Base-by-base conservation (phyloP, 75 land plant genomes). In the Pinus tabuliformis region DNA sequence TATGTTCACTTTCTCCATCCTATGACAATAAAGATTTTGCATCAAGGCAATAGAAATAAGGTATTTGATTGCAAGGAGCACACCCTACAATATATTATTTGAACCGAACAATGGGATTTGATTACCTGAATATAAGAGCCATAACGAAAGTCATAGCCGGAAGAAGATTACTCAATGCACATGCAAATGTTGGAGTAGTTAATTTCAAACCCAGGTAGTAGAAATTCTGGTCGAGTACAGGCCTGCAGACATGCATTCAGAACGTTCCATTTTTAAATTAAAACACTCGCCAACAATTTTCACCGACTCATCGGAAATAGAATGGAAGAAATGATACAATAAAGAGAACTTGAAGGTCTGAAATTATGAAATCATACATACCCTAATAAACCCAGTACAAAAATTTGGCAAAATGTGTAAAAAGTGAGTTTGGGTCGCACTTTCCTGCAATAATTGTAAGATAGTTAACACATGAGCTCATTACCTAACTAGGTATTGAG, bases 141-240 rank as follows among this genome's bases (percentile, higher is more conserved):
- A 87, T 78, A 7, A 87, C 66, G 57, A 84, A 87, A 21, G 89
- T 87, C 61, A 81, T 68, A 22, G 85, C 86, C 21, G 89, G 89
- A 7, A 83, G 73, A 56, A 83, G 57, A 73, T 87, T 87, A 64
- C 78, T 77, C 83, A 87, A 84, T 57, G 89, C 89, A 59, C 80
- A 75, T 8, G 86, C 61, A 66, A 78, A 81, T 39, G 75, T 84
- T 3, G 80, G 63, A 20, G 79, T 81, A 3, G 80, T 81, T 28
- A 49, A 76, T 56, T 77, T 81, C 52, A 77, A 70, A 28, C 80
- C 84, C 15, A 80, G 28, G 24, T 77, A 82, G 63, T 78, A 82
- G 62, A 71, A 75, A 42, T 77, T 59, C 49, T 78, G 85, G 58
- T 82, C 79, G 7, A 78, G 16, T 18, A 78, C 75, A 42, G 79